Evolutionary conservation across 257 asterid species (phyloP), one percentile per base, ranked within the genome.

Genomic region (Parsonsia alboflavescens): DNA sequence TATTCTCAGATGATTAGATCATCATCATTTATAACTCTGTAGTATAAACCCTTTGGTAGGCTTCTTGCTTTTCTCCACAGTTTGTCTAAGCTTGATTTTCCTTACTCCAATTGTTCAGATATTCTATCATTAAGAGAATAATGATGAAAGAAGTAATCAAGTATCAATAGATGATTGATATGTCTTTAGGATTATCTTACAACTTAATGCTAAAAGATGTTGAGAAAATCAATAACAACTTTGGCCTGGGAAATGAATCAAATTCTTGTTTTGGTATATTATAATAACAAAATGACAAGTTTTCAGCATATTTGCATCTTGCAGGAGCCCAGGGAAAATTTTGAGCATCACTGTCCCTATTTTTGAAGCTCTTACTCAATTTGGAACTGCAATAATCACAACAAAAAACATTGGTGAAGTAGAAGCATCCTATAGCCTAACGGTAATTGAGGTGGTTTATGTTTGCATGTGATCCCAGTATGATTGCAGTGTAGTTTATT

Each of bases 351-450:
- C 91, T 9, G 90, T 85, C 63, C 97, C 98, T 36, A 90, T 90
- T 53, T 94, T 94, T 79, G 97, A 92, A 87, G 97, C 99, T 75
- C 84, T 94, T 70, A 92, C 97, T 70, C 98, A 94, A 79, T 89
- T 82, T 52, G 99, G 99, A 73, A 84, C 90, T 28, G 97, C 97
- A 79, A 89, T 87, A 73, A 89, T 95, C 81, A 86, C 96, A 68
- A 92, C 98, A 7, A 86, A 87, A 82, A 95, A 95, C 81, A 73
- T 88, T 71, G 98, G 99, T 41, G 92, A 89, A 78, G 84, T 95
- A 54, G 99, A 95, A 88, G 98, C 99, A n/a, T 95, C 99, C 65
- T 95, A 95, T 80, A 95, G 98, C 86, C 93, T 95, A 59, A 92
- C 99, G 71, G 99, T 95, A 86, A 71, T 46, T 28, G 13, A 53